phyloP scores from a whole-genome alignment of 2,329 filamentous ascomycete species.

The Penicillium crustosum region DNA sequence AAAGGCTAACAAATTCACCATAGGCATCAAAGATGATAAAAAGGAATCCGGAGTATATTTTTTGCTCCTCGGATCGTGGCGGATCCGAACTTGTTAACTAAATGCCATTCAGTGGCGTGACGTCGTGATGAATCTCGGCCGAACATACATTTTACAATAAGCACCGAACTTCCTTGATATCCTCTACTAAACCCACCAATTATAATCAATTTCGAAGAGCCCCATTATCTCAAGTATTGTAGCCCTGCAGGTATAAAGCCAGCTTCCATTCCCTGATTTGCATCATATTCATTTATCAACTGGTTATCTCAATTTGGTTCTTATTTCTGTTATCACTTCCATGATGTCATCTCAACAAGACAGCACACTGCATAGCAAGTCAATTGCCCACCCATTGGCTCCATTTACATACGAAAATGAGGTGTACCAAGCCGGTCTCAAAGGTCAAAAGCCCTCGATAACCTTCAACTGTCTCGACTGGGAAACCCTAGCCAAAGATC shows the following conservation, averaged over 20 bases:
- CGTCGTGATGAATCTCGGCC: not conserved
- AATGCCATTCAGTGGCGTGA: not conserved
- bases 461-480: conserved; percentile 59
- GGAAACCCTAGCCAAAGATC: conserved; percentile 52
- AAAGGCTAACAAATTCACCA: not conserved
- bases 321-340: not conserved
- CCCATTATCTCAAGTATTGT: not conserved
- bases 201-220: not conserved
- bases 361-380: not conserved
- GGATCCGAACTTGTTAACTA: not conserved
- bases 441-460: conserved; percentile 49
- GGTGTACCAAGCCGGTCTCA: conserved; percentile 50
- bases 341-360: not conserved
- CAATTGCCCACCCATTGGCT: not conserved
- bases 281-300: not conserved
- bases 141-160: not conserved
- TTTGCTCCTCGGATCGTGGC: not conserved
- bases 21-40: no score
- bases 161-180: not conserved
- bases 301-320: not conserved
- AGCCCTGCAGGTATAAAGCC: not conserved
- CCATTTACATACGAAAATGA: conserved; percentile 35
- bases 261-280: not conserved
- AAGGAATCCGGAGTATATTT: not conserved
- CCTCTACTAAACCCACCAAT: not conserved